phyloP scores from a whole-genome alignment of 2,329 filamentous ascomycete genomes.

The Xylariaceae sp. region DNA sequence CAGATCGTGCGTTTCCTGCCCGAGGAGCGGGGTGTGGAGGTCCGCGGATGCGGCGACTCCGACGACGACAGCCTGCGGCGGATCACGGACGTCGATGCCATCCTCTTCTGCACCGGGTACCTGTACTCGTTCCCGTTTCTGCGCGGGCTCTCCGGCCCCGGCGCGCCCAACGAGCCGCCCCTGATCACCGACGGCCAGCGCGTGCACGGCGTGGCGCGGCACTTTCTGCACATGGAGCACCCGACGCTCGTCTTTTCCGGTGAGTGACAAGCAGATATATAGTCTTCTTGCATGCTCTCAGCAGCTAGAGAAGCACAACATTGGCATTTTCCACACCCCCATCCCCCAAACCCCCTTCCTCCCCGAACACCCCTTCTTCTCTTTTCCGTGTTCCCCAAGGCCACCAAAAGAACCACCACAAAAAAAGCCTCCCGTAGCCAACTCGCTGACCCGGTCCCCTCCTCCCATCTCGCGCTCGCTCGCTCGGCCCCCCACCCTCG shows the following conservation, averaged over 20 bases:
- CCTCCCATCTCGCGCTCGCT: too few species aligned
- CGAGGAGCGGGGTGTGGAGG: slow-evolving; percentile 52
- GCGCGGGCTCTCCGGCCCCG: slow-evolving; percentile 23
- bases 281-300: too few species aligned
- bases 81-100: slow-evolving; percentile 61
- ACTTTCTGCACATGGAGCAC: slow-evolving; percentile 67
- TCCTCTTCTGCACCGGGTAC: slow-evolving; percentile 87
- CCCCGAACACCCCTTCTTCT: too few species aligned
- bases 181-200: slow-evolving; percentile 62
- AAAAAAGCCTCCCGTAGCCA: too few species aligned
- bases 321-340: too few species aligned
- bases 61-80: slow-evolving; percentile 51
- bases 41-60: slow-evolving; percentile 47
- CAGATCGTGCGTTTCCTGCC: slow-evolving; percentile 51
- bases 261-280: too few species aligned
- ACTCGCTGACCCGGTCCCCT: too few species aligned
- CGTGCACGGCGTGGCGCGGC: slow-evolving; percentile 67
- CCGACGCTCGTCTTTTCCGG: slow-evolving; percentile 74
- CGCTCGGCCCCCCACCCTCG: too few species aligned
- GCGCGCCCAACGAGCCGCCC: slow-evolving; percentile 26
- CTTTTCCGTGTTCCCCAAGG: too few species aligned
- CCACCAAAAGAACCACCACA: too few species aligned
- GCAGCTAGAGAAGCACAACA: too few species aligned
- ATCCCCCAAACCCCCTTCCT: too few species aligned
- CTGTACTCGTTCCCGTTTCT: slow-evolving; percentile 78